Conservation (phyloP, 2,329 filamentous ascomycete genomes). For the Colletotrichum magnum region DNA sequence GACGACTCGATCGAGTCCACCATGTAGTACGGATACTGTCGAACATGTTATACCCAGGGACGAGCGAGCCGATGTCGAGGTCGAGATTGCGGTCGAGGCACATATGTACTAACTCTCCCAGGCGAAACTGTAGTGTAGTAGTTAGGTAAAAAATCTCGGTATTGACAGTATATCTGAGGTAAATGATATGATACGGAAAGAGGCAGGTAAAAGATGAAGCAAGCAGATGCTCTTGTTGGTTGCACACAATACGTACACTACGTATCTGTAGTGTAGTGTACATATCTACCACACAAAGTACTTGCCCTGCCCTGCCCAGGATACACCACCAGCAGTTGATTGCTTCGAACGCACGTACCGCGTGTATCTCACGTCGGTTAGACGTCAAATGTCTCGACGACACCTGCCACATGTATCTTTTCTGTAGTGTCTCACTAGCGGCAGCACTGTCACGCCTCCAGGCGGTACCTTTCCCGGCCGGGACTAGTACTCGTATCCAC, state of each 20-base stretch:
- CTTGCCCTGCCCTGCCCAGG: not conserved
- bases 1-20: not conserved
- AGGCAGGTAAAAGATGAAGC: too few relatives aligned
- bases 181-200: too few relatives aligned
- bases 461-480: conserved; percentile 29
- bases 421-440: conserved; percentile 35
- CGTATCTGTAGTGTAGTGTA: too few relatives aligned
- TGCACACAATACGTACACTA: too few relatives aligned
- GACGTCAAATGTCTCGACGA: conserved; percentile 40
- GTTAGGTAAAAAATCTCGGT: too few relatives aligned
- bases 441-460: not conserved
- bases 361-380: conserved; percentile 31
- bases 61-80: not conserved
- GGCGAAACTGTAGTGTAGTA: too few relatives aligned
- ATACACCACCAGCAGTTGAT: conserved; percentile 19
- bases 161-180: too few relatives aligned
- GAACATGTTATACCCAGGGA: too few relatives aligned
- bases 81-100: not conserved
- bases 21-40: too few relatives aligned
- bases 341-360: conserved; percentile 6
- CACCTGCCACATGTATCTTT: conserved; percentile 40
- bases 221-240: too few relatives aligned
- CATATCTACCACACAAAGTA: too few relatives aligned
- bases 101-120: too few relatives aligned
- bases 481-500: conserved; percentile 27